Percentiles rank a stretch among this genome's conserved stretches.
These are phyloP conservation scores for Colletotrichum trifolii DNA, from an alignment of 2,329 filamentous ascomycete species.

Conservation along the genomic window DNA sequence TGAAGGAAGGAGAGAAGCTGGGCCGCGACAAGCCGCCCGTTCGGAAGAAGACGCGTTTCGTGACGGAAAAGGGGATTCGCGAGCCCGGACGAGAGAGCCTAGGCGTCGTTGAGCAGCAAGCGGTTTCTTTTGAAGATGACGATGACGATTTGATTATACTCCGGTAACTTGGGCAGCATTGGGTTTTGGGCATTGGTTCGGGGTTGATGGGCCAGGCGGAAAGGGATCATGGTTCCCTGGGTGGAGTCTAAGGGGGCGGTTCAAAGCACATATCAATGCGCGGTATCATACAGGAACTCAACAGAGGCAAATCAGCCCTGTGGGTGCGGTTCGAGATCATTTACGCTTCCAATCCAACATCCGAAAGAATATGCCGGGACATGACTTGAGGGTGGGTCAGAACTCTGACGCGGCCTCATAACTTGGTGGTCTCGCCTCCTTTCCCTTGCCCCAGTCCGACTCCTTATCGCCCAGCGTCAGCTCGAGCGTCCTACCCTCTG, in stretches of 20 bases:
- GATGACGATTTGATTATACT: conserved; percentile 64
- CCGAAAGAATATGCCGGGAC: not conserved
- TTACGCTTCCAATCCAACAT: too few species aligned
- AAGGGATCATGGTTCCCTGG: conserved; percentile 19
- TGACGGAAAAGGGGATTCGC: conserved; percentile 80
- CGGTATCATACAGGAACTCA: too few species aligned
- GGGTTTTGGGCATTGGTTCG: conserved; percentile 3
- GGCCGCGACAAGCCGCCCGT: conserved; percentile 56
- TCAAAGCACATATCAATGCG: too few species aligned
- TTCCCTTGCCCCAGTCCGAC: conserved; percentile 63
- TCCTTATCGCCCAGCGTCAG: conserved; percentile 61
- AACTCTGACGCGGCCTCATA: conserved; percentile 20
- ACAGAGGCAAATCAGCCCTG: too few species aligned
- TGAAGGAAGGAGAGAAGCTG: conserved; percentile 69
- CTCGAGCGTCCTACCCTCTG: conserved; percentile 66
- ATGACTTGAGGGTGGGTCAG: conserved; percentile 4
- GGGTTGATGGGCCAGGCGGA: not conserved
- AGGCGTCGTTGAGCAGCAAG: conserved; percentile 58
- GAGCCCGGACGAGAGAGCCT: conserved; percentile 82
- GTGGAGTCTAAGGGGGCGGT: conserved; percentile 6
- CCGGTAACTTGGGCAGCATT: conserved; percentile 24
- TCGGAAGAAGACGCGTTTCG: conserved; percentile 81
- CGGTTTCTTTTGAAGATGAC: conserved; percentile 47
- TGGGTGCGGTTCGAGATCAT: too few species aligned
- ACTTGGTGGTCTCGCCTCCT: conserved; percentile 64